A percentile compares a stretch with the other conserved stretches of the same genome.
Evolutionary conservation across 805 yeast species (phyloP).

Genomic region (Debaryomyces prosopidis): DNA sequence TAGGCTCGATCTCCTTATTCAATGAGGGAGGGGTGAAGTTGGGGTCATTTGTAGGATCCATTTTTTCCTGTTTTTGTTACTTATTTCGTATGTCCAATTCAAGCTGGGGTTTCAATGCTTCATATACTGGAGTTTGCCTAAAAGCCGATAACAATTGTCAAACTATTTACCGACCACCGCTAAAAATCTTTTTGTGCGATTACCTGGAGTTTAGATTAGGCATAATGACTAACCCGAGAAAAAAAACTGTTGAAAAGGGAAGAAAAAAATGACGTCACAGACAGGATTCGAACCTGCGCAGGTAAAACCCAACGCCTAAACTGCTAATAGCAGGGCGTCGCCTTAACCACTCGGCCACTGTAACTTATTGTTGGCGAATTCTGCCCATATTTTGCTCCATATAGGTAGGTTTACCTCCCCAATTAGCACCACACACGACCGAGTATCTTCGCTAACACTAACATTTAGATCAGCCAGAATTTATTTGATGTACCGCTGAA

Average conservation of each 20-base stretch:
- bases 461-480: too few species aligned
- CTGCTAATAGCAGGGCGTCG: slow-evolving; percentile 45
- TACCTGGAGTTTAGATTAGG: too few species aligned
- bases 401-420: too few species aligned
- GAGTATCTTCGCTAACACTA: too few species aligned
- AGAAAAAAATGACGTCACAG: slow-evolving; percentile 40
- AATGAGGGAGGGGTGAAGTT: slow-evolving; percentile 84
- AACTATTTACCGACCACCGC: too few species aligned
- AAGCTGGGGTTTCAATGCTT: background rate
- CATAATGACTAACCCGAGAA: too few species aligned
- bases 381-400: too few species aligned
- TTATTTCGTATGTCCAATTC: background rate
- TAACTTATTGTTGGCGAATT: slow-evolving; percentile 18
- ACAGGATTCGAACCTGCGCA: slow-evolving; percentile 58
- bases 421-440: too few species aligned
- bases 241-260: background rate
- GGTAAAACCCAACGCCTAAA: slow-evolving; percentile 44
- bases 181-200: too few species aligned
- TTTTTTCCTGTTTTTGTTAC: slow-evolving; percentile 20
- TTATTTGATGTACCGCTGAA: too few species aligned
- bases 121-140: too few species aligned
- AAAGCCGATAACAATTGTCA: too few species aligned
- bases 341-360: slow-evolving; percentile 57
- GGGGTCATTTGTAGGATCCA: slow-evolving; percentile 95
- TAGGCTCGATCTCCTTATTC: slow-evolving; percentile 58